These are phyloP conservation scores for Saturnispora besseyi DNA, from an alignment of 805 yeast genomes.

Conservation along the genomic window DNA sequence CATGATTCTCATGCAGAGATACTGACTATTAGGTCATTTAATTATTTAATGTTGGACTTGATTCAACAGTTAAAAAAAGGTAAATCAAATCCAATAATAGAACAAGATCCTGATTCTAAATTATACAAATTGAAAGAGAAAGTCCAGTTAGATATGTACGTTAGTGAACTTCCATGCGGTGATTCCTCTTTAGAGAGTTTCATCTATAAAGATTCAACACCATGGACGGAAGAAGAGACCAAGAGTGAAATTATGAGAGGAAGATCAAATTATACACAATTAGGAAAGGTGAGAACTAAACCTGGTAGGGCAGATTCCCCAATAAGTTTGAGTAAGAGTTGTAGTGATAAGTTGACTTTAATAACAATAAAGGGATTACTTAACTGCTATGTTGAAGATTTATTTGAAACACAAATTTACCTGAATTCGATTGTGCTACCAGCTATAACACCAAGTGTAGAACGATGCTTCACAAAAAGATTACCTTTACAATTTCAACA, in stretches of 20 bases:
- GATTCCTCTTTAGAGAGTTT: slow-evolving; percentile 64
- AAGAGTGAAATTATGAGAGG: slow-evolving; percentile 41
- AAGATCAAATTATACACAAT: slow-evolving; percentile 42
- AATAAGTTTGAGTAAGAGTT: slow-evolving; percentile 68
- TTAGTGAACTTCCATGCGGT: slow-evolving; percentile 85
- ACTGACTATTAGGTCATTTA: slow-evolving; percentile 61
- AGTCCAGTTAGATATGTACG: slow-evolving; percentile 46
- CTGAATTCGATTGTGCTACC: slow-evolving; percentile 46
- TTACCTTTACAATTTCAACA: slow-evolving; percentile 6
- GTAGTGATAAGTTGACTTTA: slow-evolving; percentile 74
- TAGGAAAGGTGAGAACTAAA: slow-evolving; percentile 76
- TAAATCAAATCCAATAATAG: slow-evolving; percentile 11
- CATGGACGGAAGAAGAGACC: slow-evolving; percentile 14
- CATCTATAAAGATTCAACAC: slow-evolving; percentile 17
- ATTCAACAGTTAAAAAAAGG: slow-evolving; percentile 20
- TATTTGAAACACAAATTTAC: slow-evolving; percentile 22
- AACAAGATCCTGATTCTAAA: not conserved
- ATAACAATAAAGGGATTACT: slow-evolving; percentile 51
- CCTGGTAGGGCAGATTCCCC: slow-evolving; percentile 85
- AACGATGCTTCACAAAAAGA: slow-evolving; percentile 34
- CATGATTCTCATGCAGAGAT: slow-evolving; percentile 94
- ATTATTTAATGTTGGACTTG: slow-evolving; percentile 47
- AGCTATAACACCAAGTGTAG: slow-evolving; percentile 22
- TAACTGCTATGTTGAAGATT: slow-evolving; percentile 34
- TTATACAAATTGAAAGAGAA: slow-evolving; percentile 29